Conservation (phyloP, 306 rosid species). For the Cucumis cinereus region DNA sequence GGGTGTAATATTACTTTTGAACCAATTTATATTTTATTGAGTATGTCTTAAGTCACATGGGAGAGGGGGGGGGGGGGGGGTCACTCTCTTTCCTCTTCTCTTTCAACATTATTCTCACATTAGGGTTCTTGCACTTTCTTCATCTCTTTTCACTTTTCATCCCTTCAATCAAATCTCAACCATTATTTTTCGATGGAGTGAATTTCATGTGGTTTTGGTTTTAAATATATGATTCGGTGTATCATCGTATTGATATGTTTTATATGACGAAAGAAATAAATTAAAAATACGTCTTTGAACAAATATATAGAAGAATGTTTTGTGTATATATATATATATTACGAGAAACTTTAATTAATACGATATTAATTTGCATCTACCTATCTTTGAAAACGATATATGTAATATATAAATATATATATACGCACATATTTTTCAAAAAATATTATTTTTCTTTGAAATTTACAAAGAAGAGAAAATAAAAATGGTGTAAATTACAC, state of each 20-base stretch:
- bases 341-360: not conserved
- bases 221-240: too few species aligned
- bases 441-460: not conserved
- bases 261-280: too few species aligned
- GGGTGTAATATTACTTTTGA: conserved; percentile 48
- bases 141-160: too few species aligned
- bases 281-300: too few species aligned
- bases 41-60: conserved; percentile 61
- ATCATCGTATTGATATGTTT: too few species aligned
- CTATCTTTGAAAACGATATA: not conserved
- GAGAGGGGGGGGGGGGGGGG: conserved; percentile 15
- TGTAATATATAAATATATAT: not conserved
- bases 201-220: too few species aligned
- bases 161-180: too few species aligned
- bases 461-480: not conserved
- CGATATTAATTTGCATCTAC: not conserved
- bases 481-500: not conserved
- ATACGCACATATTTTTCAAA: not conserved
- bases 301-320: too few species aligned
- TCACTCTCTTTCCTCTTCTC: not conserved
- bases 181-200: too few species aligned
- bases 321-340: too few species aligned
- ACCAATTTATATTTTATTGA: conserved; percentile 31
- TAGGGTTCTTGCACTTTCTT: not conserved
- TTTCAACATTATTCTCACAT: conserved; percentile 18